phyloP scores from a whole-genome alignment of 1,139 yeast species.

The Scheffersomyces parashehatae region DNA sequence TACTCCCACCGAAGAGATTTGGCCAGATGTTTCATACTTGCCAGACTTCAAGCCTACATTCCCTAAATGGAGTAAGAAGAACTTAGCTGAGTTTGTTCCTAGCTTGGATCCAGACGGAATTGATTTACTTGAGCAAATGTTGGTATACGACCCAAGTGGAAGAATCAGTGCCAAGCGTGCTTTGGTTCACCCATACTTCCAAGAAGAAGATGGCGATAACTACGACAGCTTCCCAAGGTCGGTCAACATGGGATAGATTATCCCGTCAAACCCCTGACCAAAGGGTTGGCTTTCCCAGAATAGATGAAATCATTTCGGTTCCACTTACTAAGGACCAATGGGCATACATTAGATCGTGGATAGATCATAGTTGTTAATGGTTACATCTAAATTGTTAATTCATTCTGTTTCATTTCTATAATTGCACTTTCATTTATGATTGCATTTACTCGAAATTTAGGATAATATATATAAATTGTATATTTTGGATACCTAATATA shows the following conservation, averaged over 20 bases:
- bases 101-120: slow-evolving; percentile 79
- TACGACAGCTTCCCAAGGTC: slow-evolving; percentile 35
- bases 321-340: no score
- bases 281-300: no score
- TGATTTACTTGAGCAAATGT: slow-evolving; percentile 74
- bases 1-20: slow-evolving; percentile 87
- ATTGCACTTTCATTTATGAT: no score
- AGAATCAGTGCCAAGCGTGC: slow-evolving; percentile 96
- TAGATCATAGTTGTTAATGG: no score
- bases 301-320: no score
- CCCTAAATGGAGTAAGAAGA: slow-evolving; percentile 89
- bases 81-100: slow-evolving; percentile 73
- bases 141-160: slow-evolving; percentile 90
- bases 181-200: slow-evolving; percentile 85
- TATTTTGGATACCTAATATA: background rate
- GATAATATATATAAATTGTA: no score
- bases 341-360: no score
- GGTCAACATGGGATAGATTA: slow-evolving; percentile 38
- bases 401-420: no score
- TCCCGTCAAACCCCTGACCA: no score
- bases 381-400: no score
- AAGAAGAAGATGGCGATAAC: slow-evolving; percentile 43
- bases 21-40: slow-evolving; percentile 95
- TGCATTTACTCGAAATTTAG: no score
- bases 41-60: slow-evolving; percentile 95